These are phyloP conservation scores for Rubroboletus pulcherrimus DNA, from an alignment of 768 basidiomycete species.

Conservation along the genomic window DNA sequence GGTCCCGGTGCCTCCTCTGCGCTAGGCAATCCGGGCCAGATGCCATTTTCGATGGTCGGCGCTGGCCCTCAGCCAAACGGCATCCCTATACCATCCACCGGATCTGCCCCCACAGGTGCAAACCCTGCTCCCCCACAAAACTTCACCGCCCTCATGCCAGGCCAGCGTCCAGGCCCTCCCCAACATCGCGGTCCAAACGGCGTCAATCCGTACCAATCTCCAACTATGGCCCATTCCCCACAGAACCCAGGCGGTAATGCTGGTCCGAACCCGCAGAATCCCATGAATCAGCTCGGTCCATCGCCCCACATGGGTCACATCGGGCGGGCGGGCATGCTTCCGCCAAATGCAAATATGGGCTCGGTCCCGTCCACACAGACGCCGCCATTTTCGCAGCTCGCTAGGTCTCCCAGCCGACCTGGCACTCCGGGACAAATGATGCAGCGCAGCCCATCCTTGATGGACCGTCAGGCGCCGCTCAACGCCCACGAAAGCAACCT, in stretches of 20 bases:
- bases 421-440: constrained; percentile 48
- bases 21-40: constrained; percentile 21
- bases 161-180: constrained; percentile 30
- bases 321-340: constrained; percentile 45
- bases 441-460: constrained; percentile 58
- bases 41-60: constrained; percentile 27
- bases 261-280: constrained; percentile 31
- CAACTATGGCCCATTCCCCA: constrained; percentile 60
- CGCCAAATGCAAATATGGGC: constrained; percentile 40
- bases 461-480: constrained; percentile 42
- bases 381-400: constrained; percentile 40
- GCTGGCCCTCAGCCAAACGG: constrained; percentile 44
- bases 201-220: constrained; percentile 53
- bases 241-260: constrained; percentile 40
- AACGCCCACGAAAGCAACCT: constrained; percentile 24
- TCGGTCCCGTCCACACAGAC: constrained; percentile 38
- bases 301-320: constrained; percentile 50
- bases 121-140: constrained; percentile 31
- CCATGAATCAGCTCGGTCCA: constrained; percentile 49
- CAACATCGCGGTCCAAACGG: constrained; percentile 48
- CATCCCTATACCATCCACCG: constrained; percentile 32
- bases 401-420: constrained; percentile 60
- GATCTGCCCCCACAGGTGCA: constrained; percentile 25
- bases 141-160: constrained; percentile 33
- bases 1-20: constrained; percentile 14